Conservation (phyloP, 1,139 yeast species). For the Blastobotrys raffinosifermentans region DNA sequence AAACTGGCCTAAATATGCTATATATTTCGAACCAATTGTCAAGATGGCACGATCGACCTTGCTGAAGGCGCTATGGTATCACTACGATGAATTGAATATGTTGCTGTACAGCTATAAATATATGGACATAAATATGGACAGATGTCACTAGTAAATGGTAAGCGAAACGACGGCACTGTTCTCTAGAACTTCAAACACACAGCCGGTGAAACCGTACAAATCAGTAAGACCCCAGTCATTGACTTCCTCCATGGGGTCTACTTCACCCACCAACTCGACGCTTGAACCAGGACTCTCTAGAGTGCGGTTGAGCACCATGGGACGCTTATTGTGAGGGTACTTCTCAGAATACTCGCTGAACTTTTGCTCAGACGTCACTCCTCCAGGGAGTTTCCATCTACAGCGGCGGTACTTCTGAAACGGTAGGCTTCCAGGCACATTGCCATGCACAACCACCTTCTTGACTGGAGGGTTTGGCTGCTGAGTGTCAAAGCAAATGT, state of each 20-base stretch:
- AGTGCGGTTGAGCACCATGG: slow-evolving; percentile 26
- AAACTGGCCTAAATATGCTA: too few species aligned
- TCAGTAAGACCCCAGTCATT: slow-evolving; percentile 28
- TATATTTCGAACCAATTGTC: too few species aligned
- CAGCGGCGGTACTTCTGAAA: slow-evolving; percentile 30
- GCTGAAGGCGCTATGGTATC: too few species aligned
- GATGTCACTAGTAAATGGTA: slow-evolving; percentile 19
- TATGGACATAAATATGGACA: not conserved
- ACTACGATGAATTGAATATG: too few species aligned
- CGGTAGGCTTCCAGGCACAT: slow-evolving; percentile 28
- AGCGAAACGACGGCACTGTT: slow-evolving; percentile 23
- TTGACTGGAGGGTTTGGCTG: slow-evolving; percentile 22
- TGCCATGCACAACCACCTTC: slow-evolving; percentile 30
- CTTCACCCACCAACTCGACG: slow-evolving; percentile 26
- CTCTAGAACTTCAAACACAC: slow-evolving; percentile 27
- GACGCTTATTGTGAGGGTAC: slow-evolving; percentile 13
- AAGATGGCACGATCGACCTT: too few species aligned
- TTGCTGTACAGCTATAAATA: not conserved
- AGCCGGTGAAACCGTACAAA: slow-evolving; percentile 24
- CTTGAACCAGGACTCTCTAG: slow-evolving; percentile 27
- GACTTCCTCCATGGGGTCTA: slow-evolving; percentile 11
- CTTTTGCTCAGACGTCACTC: slow-evolving; percentile 17
- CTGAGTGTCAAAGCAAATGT: slow-evolving; percentile 28
- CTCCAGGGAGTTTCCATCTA: slow-evolving; percentile 23
- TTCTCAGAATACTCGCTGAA: slow-evolving; percentile 13